These are phyloP conservation scores for Botrytis aclada DNA, from an alignment of 2,329 filamentous ascomycete species.

Conservation along the genomic window DNA sequence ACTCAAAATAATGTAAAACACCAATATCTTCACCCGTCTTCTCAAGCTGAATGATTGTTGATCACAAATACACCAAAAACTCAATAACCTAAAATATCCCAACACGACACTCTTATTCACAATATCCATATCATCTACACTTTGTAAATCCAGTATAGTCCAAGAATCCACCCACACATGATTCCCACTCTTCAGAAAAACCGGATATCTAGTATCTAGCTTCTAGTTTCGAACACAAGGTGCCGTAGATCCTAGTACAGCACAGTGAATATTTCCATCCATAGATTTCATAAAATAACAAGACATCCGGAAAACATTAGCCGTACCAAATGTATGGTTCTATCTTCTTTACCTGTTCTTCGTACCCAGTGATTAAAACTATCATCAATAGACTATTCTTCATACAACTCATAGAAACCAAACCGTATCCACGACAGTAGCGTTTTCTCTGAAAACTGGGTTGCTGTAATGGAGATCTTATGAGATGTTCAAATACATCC, in stretches of 20 bases:
- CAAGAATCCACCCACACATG: neutral
- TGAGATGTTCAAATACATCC: neutral
- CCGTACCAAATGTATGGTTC: neutral
- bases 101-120: rapidly evolving
- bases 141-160: too few relatives aligned
- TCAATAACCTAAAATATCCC: rapidly evolving
- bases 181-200: too few relatives aligned
- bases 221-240: rapidly evolving
- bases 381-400: neutral
- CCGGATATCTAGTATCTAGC: neutral
- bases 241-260: neutral
- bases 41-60: neutral
- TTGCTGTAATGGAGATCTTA: neutral
- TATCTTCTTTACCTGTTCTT: rapidly evolving
- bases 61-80: neutral
- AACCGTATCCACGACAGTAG: neutral
- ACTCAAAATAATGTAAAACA: too few relatives aligned
- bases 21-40: too few relatives aligned
- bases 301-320: neutral
- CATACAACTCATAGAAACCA: neutral
- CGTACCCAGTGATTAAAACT: rapidly evolving
- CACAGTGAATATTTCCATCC: neutral
- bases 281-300: neutral
- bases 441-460: neutral
- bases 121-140: too few relatives aligned